Evolutionary conservation across 805 yeast genomes (phyloP).

Genomic region (Starmerella davenportii): DNA sequence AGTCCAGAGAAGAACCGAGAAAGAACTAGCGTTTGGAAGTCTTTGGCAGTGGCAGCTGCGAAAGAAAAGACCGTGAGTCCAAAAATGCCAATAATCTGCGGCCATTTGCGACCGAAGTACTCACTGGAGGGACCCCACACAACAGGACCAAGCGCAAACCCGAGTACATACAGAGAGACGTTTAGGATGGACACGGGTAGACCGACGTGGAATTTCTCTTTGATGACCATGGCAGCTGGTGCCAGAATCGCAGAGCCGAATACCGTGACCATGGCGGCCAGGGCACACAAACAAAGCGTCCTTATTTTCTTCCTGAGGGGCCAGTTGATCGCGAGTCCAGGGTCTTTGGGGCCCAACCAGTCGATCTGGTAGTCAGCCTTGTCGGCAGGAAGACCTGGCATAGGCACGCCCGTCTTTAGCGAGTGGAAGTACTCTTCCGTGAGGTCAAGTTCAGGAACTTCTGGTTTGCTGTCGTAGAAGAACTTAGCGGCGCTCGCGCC

Average conservation of each 20-base stretch:
- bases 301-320: slow-evolving; percentile 15
- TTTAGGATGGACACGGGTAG: slow-evolving; percentile 51
- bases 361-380: slow-evolving; percentile 9
- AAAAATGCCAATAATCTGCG: slow-evolving; percentile 34
- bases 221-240: slow-evolving; percentile 32
- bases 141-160: slow-evolving; percentile 83
- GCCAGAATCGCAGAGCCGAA: slow-evolving; percentile 42
- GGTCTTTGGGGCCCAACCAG: slow-evolving; percentile 25
- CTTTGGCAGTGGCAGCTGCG: slow-evolving; percentile 13
- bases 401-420: not conserved
- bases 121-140: slow-evolving; percentile 79
- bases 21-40: slow-evolving; percentile 26
- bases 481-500: not conserved
- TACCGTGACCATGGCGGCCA: slow-evolving; percentile 40
- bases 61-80: slow-evolving; percentile 16
- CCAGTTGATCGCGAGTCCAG: slow-evolving; percentile 42
- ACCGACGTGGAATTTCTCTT: slow-evolving; percentile 40
- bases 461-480: not conserved
- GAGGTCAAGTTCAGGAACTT: not conserved
- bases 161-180: slow-evolving; percentile 64
- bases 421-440: not conserved
- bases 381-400: slow-evolving; percentile 5
- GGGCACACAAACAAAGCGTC: slow-evolving; percentile 30
- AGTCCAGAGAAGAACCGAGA: slow-evolving; percentile 67
- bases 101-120: slow-evolving; percentile 46